These are phyloP conservation scores for Blastobotrys elegans DNA, from an alignment of 1,139 yeast species.

Conservation along the genomic window DNA sequence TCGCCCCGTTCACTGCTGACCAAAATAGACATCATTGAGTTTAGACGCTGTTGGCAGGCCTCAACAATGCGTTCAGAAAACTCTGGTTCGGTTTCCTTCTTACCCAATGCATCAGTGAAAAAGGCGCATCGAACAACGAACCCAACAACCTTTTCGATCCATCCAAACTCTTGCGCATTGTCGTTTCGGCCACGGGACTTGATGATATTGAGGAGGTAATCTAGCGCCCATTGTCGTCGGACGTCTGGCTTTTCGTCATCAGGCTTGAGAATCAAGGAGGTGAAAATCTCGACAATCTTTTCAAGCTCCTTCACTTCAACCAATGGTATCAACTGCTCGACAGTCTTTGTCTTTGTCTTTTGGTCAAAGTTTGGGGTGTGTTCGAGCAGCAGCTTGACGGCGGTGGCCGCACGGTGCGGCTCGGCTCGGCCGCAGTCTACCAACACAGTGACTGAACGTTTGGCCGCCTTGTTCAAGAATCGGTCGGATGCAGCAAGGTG, in stretches of 20 bases:
- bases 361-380: constrained; percentile 75
- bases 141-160: constrained; percentile 48
- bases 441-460: constrained; percentile 25
- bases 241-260: constrained; percentile 40
- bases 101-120: constrained; percentile 36
- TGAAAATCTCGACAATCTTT: constrained; percentile 34
- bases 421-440: constrained; percentile 23
- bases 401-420: constrained; percentile 44
- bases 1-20: constrained; percentile 40
- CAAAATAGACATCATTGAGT: constrained; percentile 48
- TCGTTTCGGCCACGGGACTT: constrained; percentile 21
- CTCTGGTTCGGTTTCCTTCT: constrained; percentile 16
- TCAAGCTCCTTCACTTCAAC: constrained; percentile 29
- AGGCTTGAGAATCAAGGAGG: constrained; percentile 28
- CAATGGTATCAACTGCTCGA: constrained; percentile 45
- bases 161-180: constrained; percentile 27
- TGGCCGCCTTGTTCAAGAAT: constrained; percentile 62
- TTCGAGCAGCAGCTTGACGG: constrained; percentile 45
- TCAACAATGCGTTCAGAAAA: constrained; percentile 21
- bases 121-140: constrained; percentile 53
- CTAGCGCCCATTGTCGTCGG: constrained; percentile 62
- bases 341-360: constrained; percentile 67
- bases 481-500: constrained; percentile 69
- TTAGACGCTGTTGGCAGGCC: constrained; percentile 49
- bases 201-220: constrained; percentile 55